phyloP scores from a whole-genome alignment of 208 protist species.

The Crithidia sp. region DNA sequence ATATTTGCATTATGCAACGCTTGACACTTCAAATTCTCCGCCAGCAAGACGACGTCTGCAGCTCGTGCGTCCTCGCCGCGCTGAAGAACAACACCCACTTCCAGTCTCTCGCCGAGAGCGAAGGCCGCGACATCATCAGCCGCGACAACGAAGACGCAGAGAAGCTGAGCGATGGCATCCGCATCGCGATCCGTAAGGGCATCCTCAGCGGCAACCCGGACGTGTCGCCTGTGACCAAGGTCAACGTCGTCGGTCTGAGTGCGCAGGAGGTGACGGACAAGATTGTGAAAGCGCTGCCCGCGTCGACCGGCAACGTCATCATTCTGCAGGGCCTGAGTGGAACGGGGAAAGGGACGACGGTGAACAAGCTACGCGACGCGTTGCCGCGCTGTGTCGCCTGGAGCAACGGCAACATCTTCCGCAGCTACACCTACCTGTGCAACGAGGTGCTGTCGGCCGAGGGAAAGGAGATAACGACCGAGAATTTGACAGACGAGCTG shows the following conservation, averaged over 20 bases:
- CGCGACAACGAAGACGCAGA: constrained; percentile 89
- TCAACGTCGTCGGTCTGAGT: constrained; percentile 79
- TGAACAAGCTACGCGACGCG: constrained; percentile 64
- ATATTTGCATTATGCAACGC: constrained; percentile 16
- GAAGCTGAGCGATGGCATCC: constrained; percentile 88
- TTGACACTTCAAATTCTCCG: constrained; percentile 59
- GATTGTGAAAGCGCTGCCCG: constrained; percentile 65
- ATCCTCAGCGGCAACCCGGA: constrained; percentile 61
- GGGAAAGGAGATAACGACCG: constrained; percentile 53
- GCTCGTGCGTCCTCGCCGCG: constrained; percentile 54
- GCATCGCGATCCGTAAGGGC: constrained; percentile 69
- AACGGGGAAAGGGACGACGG: constrained; percentile 92
- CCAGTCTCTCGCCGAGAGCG: constrained; percentile 54
- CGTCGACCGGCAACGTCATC: constrained; percentile 81
- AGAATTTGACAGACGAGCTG: constrained; percentile 66
- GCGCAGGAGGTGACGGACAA: constrained; percentile 81
- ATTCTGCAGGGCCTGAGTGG: constrained; percentile 90
- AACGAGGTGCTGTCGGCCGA: constrained; percentile 54
- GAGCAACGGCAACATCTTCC: constrained; percentile 94
- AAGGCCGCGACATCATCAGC: constrained; percentile 75
- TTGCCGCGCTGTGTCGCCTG: constrained; percentile 87
- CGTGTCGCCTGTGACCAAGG: constrained; percentile 36
- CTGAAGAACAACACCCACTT: constrained; percentile 63
- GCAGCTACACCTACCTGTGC: constrained; percentile 87
- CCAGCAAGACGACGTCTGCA: constrained; percentile 88